Conservation (phyloP, 2,329 filamentous ascomycete genomes). For the Arthrobotrys musiformis region DNA sequence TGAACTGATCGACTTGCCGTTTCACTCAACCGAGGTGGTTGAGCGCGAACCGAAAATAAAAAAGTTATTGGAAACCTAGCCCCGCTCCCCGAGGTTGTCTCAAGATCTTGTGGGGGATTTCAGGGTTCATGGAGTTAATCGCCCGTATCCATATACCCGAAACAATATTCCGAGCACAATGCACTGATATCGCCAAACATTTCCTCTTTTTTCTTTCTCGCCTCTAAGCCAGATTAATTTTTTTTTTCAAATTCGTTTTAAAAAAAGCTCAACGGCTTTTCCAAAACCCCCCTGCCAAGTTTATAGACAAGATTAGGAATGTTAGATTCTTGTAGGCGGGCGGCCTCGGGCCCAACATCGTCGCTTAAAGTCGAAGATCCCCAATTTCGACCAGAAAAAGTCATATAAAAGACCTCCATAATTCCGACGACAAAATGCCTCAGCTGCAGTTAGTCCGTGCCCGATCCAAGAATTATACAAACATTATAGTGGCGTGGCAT, state of each 20-base stretch:
- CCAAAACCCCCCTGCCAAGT: not conserved
- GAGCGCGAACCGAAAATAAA: not conserved
- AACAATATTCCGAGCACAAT: slow-evolving; percentile 2
- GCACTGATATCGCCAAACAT: slow-evolving; percentile 9
- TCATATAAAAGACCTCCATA: not conserved
- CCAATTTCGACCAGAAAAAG: slow-evolving; percentile 4
- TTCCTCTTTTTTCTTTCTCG: not conserved
- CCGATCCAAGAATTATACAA: no score
- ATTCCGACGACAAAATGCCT: not conserved
- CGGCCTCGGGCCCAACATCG: not conserved
- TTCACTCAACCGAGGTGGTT: not conserved
- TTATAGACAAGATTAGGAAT: not conserved
- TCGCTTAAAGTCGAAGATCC: not conserved
- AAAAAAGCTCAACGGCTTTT: slow-evolving; percentile 11
- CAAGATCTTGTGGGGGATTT: not conserved
- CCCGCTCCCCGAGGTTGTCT: not conserved
- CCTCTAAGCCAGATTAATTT: not conserved
- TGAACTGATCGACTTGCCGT: not conserved
- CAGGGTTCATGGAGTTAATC: not conserved
- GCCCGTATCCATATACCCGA: slow-evolving; percentile 11
- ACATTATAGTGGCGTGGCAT: no score
- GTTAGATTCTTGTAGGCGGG: not conserved
- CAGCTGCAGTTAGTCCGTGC: no score
- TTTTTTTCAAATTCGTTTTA: not conserved
- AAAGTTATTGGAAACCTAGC: not conserved